Percentiles rank a stretch among this genome's conserved stretches.
Evolutionary conservation across 345 rosid genomes (phyloP).

Genomic region (Trapa bicornis): DNA sequence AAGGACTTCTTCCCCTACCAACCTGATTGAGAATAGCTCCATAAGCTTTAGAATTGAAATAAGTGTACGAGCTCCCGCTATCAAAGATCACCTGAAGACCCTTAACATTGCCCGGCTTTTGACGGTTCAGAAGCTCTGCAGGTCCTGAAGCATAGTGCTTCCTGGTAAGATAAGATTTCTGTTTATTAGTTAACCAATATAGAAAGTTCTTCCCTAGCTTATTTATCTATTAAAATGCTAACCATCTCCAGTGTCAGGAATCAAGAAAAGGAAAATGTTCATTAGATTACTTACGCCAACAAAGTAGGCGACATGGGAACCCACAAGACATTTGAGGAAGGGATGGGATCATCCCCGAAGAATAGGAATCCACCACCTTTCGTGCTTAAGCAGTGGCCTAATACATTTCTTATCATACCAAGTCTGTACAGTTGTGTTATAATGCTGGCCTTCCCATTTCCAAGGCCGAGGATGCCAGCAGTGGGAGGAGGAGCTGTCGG

Average conservation of each 20-base stretch:
- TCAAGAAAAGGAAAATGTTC: neutral
- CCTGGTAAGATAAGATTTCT: conserved; percentile 23
- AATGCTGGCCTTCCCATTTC: conserved; percentile 59
- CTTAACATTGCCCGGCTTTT: conserved; percentile 45
- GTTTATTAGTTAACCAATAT: neutral
- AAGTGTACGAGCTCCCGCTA: conserved; percentile 89
- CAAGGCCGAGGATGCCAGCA: conserved; percentile 75
- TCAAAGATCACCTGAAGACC: conserved; percentile 52
- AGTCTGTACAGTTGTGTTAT: conserved; percentile 38
- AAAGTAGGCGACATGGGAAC: conserved; percentile 28
- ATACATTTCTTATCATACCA: conserved; percentile 40
- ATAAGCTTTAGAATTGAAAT: conserved; percentile 49
- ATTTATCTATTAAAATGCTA: neutral
- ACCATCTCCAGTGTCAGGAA: neutral
- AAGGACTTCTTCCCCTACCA: neutral
- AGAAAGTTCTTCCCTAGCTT: neutral
- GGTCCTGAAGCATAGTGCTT: conserved; percentile 55
- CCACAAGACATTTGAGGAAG: conserved; percentile 57
- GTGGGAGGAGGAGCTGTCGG: conserved; percentile 48
- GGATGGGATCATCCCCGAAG: conserved; percentile 45
- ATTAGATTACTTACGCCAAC: conserved; percentile 26
- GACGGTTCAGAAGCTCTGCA: conserved; percentile 48
- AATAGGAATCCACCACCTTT: conserved; percentile 71
- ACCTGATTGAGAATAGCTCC: conserved; percentile 41
- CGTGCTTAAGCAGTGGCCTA: conserved; percentile 75